Base-by-base conservation (phyloP, 225 moss, liverwort and hornwort species). In the Anthoceros angustus region DNA sequence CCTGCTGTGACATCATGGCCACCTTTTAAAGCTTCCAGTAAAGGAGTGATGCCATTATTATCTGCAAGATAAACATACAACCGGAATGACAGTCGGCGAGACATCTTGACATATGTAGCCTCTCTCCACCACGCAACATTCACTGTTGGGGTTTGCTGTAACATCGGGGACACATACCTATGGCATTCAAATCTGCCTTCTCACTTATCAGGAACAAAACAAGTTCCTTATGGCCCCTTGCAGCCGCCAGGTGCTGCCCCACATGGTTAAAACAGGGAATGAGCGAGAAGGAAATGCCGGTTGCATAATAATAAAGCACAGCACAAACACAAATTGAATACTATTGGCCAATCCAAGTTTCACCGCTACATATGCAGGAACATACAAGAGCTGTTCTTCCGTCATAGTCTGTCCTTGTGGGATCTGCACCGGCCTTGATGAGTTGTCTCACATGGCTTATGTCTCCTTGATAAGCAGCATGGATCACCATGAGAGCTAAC, bases 381-480 rank as follows among this genome's bases (percentile, higher is more conserved):
- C 66, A 43, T 70, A 76, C 79, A 49, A 81, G 70, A 21, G 81
- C 41, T 15, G 81, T 81, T 71, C 81, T 69, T 42, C 81, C 81
- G 64, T 77, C 77, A 67, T 78, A 81, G 66, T 81, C 81, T 42
- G 77, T 66, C 66, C 64, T 72, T 9, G 39, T 71, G 26, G 65
- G 21, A 63, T 71, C 62, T 40, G 81, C 81, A 16, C 81, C 81
- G 42, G 72, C 43, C 70, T 81, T 81, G 43, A 81, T 68, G 26
- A 81, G 68, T 45, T 78, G 77, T 62, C 77, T 75, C 12, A 81
- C 25, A 55, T 81, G 81, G 12, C 8, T 4, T 24, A 77, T 62
- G 69, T 81, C 81, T n/a, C 81, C 81, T 69, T 77, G 77, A 50
- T 49, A 77, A 5, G 81, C 67, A 7, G 81, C 81, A 61, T 81